phyloP scores from a whole-genome alignment of 1,284 basidiomycete species.

The Meripilus lineatus region DNA sequence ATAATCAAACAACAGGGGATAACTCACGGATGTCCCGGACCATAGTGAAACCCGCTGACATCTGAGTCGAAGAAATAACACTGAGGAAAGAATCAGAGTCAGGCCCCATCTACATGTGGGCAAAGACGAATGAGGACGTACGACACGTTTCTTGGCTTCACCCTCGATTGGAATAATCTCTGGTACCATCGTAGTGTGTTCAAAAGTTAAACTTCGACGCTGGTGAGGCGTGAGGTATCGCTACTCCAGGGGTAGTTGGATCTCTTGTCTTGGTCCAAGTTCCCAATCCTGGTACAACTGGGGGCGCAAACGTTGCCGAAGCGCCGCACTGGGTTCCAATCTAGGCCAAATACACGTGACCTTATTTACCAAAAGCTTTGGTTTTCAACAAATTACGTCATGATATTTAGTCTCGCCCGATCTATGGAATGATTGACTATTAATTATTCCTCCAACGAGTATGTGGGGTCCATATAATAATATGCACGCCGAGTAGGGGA shows the following conservation, averaged over 20 bases:
- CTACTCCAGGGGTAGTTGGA: no score
- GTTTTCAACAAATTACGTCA: constrained; percentile 19
- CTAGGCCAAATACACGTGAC: constrained; percentile 11
- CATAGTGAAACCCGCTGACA: constrained; percentile 98
- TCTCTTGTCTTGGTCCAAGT: no score
- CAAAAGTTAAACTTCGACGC: no score
- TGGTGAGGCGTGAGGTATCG: no score
- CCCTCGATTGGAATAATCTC: constrained; percentile 68
- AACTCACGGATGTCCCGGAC: constrained; percentile 84
- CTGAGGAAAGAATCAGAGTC: constrained; percentile 38
- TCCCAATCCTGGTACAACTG: no score
- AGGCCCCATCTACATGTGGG: no score
- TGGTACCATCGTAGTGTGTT: constrained; percentile 47
- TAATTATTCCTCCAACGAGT: no score
- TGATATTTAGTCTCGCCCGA: background rate
- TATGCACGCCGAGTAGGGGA: no score
- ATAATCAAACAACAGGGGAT: constrained; percentile 1
- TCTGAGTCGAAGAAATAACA: constrained; percentile 99
- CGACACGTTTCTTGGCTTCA: constrained; percentile 79
- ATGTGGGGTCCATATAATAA: no score
- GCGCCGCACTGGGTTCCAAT: no score
- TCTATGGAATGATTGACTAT: no score
- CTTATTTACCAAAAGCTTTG: constrained; percentile 18
- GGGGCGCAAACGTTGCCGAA: no score
- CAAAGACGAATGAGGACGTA: constrained; percentile 37